Evolutionary conservation across 495 filamentous ascomycete genomes (phyloP).

Genomic region (Talaromyces adpressus): DNA sequence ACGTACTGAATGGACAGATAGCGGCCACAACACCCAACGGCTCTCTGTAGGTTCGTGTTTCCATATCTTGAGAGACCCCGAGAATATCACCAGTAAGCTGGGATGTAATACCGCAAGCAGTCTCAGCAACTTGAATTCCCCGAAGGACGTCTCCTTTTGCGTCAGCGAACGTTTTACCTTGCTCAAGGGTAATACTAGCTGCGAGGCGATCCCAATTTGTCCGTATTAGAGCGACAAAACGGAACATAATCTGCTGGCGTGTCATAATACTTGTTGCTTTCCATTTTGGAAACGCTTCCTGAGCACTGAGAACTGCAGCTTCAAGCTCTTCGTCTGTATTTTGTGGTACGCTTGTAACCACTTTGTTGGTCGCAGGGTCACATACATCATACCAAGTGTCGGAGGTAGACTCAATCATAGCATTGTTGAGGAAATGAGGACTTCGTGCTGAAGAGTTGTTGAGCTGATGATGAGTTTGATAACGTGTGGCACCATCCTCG

Average conservation of each 20-base stretch:
- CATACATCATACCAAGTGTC: conserved; percentile 82
- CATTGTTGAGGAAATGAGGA: conserved; percentile 84
- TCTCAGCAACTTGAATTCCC: conserved; percentile 82
- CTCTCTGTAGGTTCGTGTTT: conserved; percentile 74
- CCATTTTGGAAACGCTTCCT: conserved; percentile 74
- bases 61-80: conserved; percentile 88
- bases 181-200: conserved; percentile 82
- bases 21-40: conserved; percentile 78
- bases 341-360: conserved; percentile 85
- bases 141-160: conserved; percentile 79
- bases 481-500: conserved; percentile 46
- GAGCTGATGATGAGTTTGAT: conserved; percentile 74
- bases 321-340: conserved; percentile 69
- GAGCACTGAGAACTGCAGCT: conserved; percentile 67
- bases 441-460: conserved; percentile 71
- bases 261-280: conserved; percentile 63
- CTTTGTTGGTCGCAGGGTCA: conserved; percentile 94
- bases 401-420: conserved; percentile 72
- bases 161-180: conserved; percentile 86
- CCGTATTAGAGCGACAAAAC: conserved; percentile 67
- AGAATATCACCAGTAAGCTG: conserved; percentile 78
- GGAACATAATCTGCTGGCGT: conserved; percentile 86
- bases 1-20: conserved; percentile 67
- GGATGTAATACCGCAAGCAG: conserved; percentile 74
- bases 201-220: conserved; percentile 84